These are phyloP conservation scores for Dothistroma septosporum DNA, from an alignment of 2,329 filamentous ascomycete genomes.

Conservation along the genomic window DNA sequence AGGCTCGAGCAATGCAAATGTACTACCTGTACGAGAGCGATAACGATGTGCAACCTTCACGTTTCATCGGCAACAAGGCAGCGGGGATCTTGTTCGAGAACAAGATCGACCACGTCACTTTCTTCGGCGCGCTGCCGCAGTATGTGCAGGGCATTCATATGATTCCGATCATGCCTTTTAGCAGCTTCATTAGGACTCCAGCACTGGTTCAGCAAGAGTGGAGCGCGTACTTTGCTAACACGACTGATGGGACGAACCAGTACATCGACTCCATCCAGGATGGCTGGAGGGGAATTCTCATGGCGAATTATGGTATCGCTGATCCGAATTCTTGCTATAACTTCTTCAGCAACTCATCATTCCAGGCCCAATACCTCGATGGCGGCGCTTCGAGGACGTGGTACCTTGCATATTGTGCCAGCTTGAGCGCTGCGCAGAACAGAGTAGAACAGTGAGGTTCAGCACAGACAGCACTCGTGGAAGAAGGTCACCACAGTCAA, in stretches of 20 bases:
- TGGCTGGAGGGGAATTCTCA: slow-evolving; percentile 83
- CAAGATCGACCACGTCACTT: slow-evolving; percentile 89
- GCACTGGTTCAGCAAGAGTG: slow-evolving; percentile 79
- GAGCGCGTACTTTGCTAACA: slow-evolving; percentile 69
- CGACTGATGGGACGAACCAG: slow-evolving; percentile 39
- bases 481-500: not conserved
- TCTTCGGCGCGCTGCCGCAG: slow-evolving; percentile 59
- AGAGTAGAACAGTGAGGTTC: not conserved
- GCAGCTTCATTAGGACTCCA: slow-evolving; percentile 61
- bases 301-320: slow-evolving; percentile 74
- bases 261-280: slow-evolving; percentile 59
- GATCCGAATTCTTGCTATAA: slow-evolving; percentile 65
- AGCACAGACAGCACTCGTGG: not conserved
- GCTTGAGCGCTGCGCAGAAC: slow-evolving; percentile 44
- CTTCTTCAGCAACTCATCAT: slow-evolving; percentile 66
- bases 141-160: slow-evolving; percentile 68
- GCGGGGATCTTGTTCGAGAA: slow-evolving; percentile 74
- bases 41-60: slow-evolving; percentile 67
- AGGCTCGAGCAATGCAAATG: slow-evolving; percentile 65
- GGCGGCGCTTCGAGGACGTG: slow-evolving; percentile 79
- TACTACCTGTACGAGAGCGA: slow-evolving; percentile 76
- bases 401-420: slow-evolving; percentile 76
- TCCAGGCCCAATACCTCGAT: slow-evolving; percentile 68
- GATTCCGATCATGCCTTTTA: slow-evolving; percentile 68
- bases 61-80: slow-evolving; percentile 77